Evolutionary conservation across 164 flowering plant species (phyloP), one percentile per base, ranked within the genome.

Genomic region (Vitis riparia): DNA sequence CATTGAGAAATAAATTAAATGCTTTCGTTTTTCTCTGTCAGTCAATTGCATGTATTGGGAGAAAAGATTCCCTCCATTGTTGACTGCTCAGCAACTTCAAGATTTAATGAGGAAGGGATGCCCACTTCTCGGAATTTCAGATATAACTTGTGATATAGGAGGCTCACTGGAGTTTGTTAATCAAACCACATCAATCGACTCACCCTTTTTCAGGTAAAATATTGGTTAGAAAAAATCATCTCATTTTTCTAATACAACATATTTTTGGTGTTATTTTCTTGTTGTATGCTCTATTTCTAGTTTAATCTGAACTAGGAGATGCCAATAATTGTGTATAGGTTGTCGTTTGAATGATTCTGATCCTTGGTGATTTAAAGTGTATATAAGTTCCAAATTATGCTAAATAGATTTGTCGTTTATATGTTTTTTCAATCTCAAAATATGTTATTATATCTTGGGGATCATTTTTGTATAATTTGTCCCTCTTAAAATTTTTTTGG

Each of bases 21-120:
- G 49, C 59, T 19, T 55, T 65, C 14, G 19, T 69, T 57, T 62
- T 58, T 73, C 30, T 64, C 11, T 56, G 65, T 71, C 89, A 95
- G 99, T 96, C 15, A 96, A 96, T 78, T 93, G 98, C 85, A 92
- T 96, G 88, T 96, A 96, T 66, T 96, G 99, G 99, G 99, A 96
- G 82, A 83, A 75, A 81, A 86, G 99, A 72, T 96, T 88, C 78
- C 98, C 99, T 57, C 86, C 85, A 53, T 79, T 96, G 77, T 79
- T 96, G 86, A 93, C 81, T 75, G 84, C 76, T 15, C 56, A 81
- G 78, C 98, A 93, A 79, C 76, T 96, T 68, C 90, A 83, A 77
- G 90, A 85, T 56, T 68, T 93, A 59, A 79, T 70, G 76, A 82
- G 63, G 61, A 89, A 80, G 62, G 88, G 91, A 70, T 75, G 93